Evolutionary conservation across 305 asterid species (phyloP), one percentile per base, ranked within the genome.

Genomic region (Petunia hybrid): DNA sequence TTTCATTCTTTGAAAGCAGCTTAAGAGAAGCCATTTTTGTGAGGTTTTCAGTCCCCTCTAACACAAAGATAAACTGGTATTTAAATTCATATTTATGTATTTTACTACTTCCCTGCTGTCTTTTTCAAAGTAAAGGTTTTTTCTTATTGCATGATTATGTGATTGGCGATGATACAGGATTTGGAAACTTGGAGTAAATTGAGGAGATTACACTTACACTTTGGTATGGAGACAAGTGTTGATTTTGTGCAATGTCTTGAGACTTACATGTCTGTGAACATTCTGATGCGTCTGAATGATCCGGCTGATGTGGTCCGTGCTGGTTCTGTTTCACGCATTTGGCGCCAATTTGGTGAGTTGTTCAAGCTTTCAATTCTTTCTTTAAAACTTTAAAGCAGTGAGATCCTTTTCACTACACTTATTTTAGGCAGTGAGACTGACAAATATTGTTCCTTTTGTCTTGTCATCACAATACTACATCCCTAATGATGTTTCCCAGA

Each of bases 221-320:
- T 63, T 63, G 6, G 68, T 63, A 81, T 84, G 79, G 97, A 87
- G 75, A 79, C 77, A 80, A 31, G 78, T 57, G 64, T 88, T 35
- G 90, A 90, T 80, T 92, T 90, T 74, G 5, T 92, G 85, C 82
- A 87, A 82, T 84, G 78, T 82, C 91, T 91, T 40, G 92, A 83
- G 83, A 43, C 80, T 3, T 94, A 91, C 66, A 76, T 88, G 84
- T 87, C 86, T 56, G 4, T 84, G 60, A 64, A 84, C 80, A 86
- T 92, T 80, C 82, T 92, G 86, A 81, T 83, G 77, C 86, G 85
- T 85, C 80, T 94, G 83, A 89, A 85, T 86, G 98, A 94, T 83
- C 92, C 93, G 5, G 88, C 87, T 40, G 97, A 92, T 84, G 78
- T 94, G 38, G 90, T 88, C 66, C 91, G 91, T 56, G 90, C 91